Evolutionary conservation across 2,329 filamentous ascomycete species (phyloP), one percentile per base, ranked within the genome.

Genomic region (Microsporum audouinii): DNA sequence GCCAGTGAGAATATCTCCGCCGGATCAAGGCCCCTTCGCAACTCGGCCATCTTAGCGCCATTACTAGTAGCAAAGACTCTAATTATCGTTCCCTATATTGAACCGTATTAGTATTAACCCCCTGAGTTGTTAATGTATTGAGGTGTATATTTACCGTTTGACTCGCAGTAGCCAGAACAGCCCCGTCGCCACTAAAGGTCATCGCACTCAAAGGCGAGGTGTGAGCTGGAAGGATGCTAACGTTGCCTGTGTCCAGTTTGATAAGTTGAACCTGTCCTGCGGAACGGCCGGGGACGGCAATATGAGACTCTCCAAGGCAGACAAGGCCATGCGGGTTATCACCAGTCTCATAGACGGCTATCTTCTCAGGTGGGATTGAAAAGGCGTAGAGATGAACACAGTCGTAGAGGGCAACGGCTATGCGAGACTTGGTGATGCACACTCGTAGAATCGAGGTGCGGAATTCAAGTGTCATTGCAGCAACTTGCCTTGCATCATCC

Each of bases 221-320:
- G 72, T 99, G 94, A 2, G 92, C 94, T 0, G 91, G 90, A 62
- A 97, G 90, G 71, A 99, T 96, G 76, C 88, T 95, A 65, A 97
- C 89, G 68, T 89, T 92, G 57, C 86, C 85, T 0, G 85, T 89
- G 17, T 80, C 79, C 8, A 95, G 75, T 67, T 95, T 86, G 58
- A 96, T 87, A 0, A 97, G 77, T 72, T 96, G 91, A 33, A 97
- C 87, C 69, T 99, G 94, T 10, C 94, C 94, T 0, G 84, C 76
- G 0, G 88, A 91, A 59, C 90, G 83, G n/a, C 92, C 92, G 0
- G 92, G 92, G 64, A 97, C 94, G 0, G 87, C 89, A 5, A 96
- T 78, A 39, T 86, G 79, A 65, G 85, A 86, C 41, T 85, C 79
- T 1, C 88, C 87, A 23, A 97, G 77, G 69, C 87, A 88, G 68